Base-by-base conservation (phyloP, 768 basidiomycete species). In the Phylloporus sp. region DNA sequence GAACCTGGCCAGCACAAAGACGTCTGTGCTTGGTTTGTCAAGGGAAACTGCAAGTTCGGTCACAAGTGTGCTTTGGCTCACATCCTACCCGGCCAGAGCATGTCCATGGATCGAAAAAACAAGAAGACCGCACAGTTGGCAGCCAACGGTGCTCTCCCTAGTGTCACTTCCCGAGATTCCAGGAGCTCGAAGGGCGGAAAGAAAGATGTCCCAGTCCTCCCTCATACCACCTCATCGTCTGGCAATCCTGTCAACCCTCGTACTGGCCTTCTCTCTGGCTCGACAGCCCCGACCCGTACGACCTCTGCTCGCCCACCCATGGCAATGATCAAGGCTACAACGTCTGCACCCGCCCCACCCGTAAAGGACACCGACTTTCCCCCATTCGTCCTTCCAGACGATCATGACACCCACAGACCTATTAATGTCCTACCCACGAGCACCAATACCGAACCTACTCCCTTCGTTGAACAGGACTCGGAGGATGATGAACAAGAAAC, bases 51-150 rank as follows among this genome's bases (percentile, higher is more conserved):
- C 75, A 85, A 84, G 65, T 87, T 87, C 57, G 86, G 78, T 6
- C 83, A 76, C 61, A 78, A 97, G 67, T 95, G 95, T 61, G 95
- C 95, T 4, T 81, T 98, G 34, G 94, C 94, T 1, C 95, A 98
- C 66, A 77, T 99, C 48, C 77, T 94, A 8, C 95, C 95, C 1
- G 95, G 95, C 9, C 93, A 98, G 73, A 86, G 80, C 63, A 88
- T 95, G 84, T 80, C 86, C 7, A 95, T 95, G 91, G 95, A 98
- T 64, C 76, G 94, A 60, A 95, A 97, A 80, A 97, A 98, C 75
- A 97, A 97, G 76, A 91, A 91, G 66, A 85, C 88, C 13, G 91
- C 91, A 0, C 90, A 91, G 61, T 66, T 79, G 27, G 82, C 85
- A 4, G 80, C 80, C 0, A 77, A 75, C 35, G 71, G 72, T 4